Base-by-base conservation (phyloP, 495 filamentous ascomycete genomes). In the Cercophora scortea region DNA sequence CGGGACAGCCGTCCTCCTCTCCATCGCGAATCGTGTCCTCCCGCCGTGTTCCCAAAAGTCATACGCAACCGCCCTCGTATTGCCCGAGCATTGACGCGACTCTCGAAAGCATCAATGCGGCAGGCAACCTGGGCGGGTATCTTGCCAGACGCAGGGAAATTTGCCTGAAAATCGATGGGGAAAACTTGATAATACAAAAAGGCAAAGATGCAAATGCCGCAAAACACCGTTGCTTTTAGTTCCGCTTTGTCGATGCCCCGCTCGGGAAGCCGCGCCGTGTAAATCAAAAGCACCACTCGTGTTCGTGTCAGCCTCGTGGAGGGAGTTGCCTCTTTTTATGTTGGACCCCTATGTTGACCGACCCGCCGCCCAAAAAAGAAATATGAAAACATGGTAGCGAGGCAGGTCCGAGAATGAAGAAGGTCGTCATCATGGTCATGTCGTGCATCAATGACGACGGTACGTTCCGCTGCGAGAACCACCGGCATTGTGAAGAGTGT, bases 401-500 rank as follows among this genome's bases (percentile, higher is more conserved):
- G 54, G 47, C 36, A 59, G 53, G 50, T 52, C 38, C 32, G 41
- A 54, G 40, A 56, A 51, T 46, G 44, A 63, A 59, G 55, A 52
- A 57, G 51, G 41, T 58, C 53, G 53, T 71, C 63, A 57, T 72
- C 53, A 69, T 59, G 51, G 51, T 70, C 60, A 58, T 67, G 56
- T 57, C 61, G 53, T 62, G 59, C 63, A 63, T 67, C 64, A 67
- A 66, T 68, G 61, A 35, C 59, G 61, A 61, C 48, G 63, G 63
- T 40, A 63, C 63, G 66, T 69, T 63, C 62, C 57, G 55, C 25
- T 62, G 64, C 60, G 64, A 53, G 49, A 50, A 53, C 58, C 64
- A 59, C 53, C 52, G 60, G 38, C 60, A 66, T 60, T 68, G 65
- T 61, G 53, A 65, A 69, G 56, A 65, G 62, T 69, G 62, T 67